phyloP scores from a whole-genome alignment of 352 stramenopile species.

The Phytopythium delawarense region DNA sequence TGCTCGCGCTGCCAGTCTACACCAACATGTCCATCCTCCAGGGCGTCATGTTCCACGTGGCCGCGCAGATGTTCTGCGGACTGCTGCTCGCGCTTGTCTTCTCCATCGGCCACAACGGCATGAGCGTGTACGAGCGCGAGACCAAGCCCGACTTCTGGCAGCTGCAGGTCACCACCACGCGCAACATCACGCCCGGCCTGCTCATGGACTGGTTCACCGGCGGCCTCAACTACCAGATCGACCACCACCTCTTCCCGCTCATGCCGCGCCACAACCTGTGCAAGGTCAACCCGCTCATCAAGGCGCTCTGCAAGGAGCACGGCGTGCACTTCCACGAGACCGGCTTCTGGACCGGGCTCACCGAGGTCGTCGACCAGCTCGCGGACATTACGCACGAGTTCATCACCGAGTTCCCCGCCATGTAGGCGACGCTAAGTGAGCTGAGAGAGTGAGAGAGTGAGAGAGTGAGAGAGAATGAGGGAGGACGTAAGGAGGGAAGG shows the following conservation, averaged over 20 bases:
- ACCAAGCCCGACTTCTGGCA: slow-evolving; percentile 97
- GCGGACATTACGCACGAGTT: slow-evolving; percentile 93
- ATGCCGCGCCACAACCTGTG: slow-evolving; percentile 95
- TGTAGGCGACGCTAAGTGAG: slow-evolving; percentile 76
- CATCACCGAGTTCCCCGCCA: slow-evolving; percentile 95
- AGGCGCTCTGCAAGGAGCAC: slow-evolving; percentile 97
- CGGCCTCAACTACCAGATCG: slow-evolving; percentile 98
- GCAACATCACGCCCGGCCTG: slow-evolving; percentile 92
- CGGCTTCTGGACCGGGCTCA: slow-evolving; percentile 90
- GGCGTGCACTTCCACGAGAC: slow-evolving; percentile 96
- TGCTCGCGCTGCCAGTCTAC: slow-evolving; percentile 74
- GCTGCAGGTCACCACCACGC: slow-evolving; percentile 96
- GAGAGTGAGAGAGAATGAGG: no score
- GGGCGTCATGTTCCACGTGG: slow-evolving; percentile 77
- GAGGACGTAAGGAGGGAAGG: slow-evolving; percentile 13
- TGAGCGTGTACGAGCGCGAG: slow-evolving; percentile 96
- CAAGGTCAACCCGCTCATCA: slow-evolving; percentile 93
- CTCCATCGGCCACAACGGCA: slow-evolving; percentile 97
- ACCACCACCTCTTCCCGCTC: slow-evolving; percentile 98
- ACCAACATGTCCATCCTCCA: slow-evolving; percentile 67
- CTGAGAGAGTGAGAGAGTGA: no score
- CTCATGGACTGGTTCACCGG: slow-evolving; percentile 99
- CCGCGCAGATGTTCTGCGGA: slow-evolving; percentile 89
- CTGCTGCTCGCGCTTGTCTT: slow-evolving; percentile 95
- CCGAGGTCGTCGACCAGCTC: slow-evolving; percentile 94